Evolutionary conservation across 495 filamentous ascomycete species (phyloP).

Genomic region (Parmelia sp.): DNA sequence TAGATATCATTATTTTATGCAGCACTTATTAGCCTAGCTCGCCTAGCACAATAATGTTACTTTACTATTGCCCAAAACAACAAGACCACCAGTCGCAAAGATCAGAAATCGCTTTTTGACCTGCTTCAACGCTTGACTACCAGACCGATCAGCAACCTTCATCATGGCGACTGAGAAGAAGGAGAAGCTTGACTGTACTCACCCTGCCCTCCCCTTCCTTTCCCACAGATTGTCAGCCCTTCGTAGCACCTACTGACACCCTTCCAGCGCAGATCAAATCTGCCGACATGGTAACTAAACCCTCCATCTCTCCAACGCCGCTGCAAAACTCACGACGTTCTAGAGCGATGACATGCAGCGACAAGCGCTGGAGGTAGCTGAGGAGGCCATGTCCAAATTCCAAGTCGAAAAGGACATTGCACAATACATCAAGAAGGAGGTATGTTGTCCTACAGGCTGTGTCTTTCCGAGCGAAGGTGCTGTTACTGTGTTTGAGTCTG

Average conservation of each 20-base stretch:
- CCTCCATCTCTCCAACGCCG: background rate
- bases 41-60: background rate
- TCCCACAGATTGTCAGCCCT: background rate
- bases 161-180: slow-evolving; percentile 50
- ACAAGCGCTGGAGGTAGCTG: slow-evolving; percentile 87
- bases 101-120: background rate
- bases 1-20: no score
- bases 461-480: background rate
- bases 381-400: slow-evolving; percentile 87
- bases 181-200: slow-evolving; percentile 63
- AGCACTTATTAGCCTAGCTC: no score
- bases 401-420: slow-evolving; percentile 98
- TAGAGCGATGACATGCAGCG: slow-evolving; percentile 96
- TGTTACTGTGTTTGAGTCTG: background rate
- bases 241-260: slow-evolving; percentile 30
- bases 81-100: background rate
- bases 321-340: slow-evolving; percentile 21
- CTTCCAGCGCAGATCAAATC: slow-evolving; percentile 84
- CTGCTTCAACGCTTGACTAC: background rate
- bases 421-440: slow-evolving; percentile 94
- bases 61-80: background rate
- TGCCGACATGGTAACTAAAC: slow-evolving; percentile 79
- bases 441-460: slow-evolving; percentile 37
- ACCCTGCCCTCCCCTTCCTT: slow-evolving; percentile 21
- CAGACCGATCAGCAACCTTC: background rate